Percentiles rank a stretch among this genome's conserved stretches.
Conservation (phyloP, 192 early-diverging fungal species). For the Backusella tarrabulga region DNA sequence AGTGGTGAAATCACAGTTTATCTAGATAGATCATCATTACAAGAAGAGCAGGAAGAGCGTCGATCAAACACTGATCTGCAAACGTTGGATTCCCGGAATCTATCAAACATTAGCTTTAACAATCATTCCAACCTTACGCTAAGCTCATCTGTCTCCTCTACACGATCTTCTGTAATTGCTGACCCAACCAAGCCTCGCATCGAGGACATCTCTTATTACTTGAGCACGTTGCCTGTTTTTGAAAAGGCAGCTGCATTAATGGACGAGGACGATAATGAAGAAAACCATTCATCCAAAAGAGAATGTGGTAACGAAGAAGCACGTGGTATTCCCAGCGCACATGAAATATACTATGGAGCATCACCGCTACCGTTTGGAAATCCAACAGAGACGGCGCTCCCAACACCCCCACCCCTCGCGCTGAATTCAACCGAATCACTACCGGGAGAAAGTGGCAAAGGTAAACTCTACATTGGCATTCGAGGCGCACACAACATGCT, state of each 20-base stretch:
- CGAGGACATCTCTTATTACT: conserved; percentile 5
- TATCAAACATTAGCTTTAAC: neutral
- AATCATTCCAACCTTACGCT: neutral
- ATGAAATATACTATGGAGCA: neutral
- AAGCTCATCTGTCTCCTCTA: neutral
- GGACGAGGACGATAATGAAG: neutral
- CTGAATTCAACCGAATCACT: neutral
- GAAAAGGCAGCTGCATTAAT: neutral
- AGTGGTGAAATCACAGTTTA: neutral
- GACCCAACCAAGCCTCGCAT: neutral
- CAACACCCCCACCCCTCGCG: neutral
- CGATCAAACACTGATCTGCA: neutral
- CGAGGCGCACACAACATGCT: conserved; percentile 18
- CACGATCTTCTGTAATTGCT: neutral
- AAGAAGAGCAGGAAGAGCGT: neutral
- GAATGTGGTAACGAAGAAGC: neutral
- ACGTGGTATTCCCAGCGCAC: conserved; percentile 2
- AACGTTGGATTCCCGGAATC: neutral
- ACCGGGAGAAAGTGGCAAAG: neutral
- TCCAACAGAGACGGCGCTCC: neutral
- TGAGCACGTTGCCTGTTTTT: neutral
- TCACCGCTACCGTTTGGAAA: neutral
- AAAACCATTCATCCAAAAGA: neutral
- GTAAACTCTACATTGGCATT: conserved; percentile 19
- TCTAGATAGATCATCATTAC: neutral